phyloP scores from a whole-genome alignment of 164 flowering plant species.

The Cinnamomum micranthum region DNA sequence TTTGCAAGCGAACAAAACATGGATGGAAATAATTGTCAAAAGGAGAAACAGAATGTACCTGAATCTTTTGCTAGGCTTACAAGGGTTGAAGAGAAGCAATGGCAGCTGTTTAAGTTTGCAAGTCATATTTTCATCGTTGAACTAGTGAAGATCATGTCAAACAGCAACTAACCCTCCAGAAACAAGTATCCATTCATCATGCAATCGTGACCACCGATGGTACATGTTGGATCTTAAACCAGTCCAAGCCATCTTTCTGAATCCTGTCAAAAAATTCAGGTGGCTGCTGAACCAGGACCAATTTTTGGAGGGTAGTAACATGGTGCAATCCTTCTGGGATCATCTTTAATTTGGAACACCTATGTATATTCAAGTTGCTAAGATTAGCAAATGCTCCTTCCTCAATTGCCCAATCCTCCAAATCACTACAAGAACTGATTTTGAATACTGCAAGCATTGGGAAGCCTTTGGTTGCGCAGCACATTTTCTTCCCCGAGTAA shows the following conservation, averaged over 20 bases:
- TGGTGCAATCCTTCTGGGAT: conserved; percentile 31
- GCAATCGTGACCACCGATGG: not conserved
- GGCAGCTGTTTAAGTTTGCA: too few species aligned
- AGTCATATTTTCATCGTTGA: too few species aligned
- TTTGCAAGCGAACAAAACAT: too few species aligned
- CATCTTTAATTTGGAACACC: conserved; percentile 18
- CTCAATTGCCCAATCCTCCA: conserved; percentile 2
- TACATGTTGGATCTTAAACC: not conserved
- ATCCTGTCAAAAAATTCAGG: not conserved
- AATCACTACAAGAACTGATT: not conserved
- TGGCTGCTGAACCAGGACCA: not conserved
- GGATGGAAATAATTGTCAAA: too few species aligned
- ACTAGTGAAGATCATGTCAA: not conserved
- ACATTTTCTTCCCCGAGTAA: conserved; percentile 14
- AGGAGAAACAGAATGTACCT: too few species aligned
- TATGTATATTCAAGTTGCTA: not conserved
- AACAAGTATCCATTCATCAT: not conserved
- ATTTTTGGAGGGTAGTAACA: conserved; percentile 16
- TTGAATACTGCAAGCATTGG: not conserved
- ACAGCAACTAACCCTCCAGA: not conserved
- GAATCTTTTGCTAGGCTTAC: too few species aligned
- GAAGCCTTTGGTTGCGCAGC: not conserved
- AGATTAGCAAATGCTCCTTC: conserved; percentile 3
- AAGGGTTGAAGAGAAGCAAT: too few species aligned
- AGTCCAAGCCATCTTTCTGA: not conserved